phyloP scores from a whole-genome alignment of 2,329 filamentous ascomycete genomes.

The Leptographium flavum region DNA sequence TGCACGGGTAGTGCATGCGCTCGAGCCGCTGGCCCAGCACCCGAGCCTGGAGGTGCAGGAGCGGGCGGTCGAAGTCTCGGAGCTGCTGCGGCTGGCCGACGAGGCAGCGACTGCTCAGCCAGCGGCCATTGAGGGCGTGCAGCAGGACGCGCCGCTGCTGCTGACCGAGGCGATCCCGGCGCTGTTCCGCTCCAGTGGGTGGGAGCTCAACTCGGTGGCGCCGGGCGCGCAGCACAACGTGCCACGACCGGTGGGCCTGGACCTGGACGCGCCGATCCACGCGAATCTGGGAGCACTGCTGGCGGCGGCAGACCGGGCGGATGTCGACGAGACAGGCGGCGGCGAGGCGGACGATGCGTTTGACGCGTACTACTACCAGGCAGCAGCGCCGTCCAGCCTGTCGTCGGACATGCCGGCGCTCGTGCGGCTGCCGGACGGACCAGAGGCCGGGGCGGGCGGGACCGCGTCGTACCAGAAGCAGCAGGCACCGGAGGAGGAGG shows the following conservation, averaged over 20 bases:
- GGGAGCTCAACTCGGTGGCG: constrained; percentile 87
- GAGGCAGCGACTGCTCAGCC: constrained; percentile 64
- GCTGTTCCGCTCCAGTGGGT: constrained; percentile 69
- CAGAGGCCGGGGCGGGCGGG: constrained; percentile 17
- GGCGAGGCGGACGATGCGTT: constrained; percentile 41
- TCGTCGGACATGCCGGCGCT: constrained; percentile 43
- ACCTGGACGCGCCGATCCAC: constrained; percentile 74
- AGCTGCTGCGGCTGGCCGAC: constrained; percentile 72
- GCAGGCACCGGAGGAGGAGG: constrained; percentile 41
- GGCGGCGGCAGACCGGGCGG: constrained; percentile 31
- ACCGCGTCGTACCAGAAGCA: constrained; percentile 19
- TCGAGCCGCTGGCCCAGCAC: constrained; percentile 67
- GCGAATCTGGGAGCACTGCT: constrained; percentile 55
- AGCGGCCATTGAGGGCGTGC: constrained; percentile 33
- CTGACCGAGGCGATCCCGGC: constrained; percentile 84
- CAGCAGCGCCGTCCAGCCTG: constrained; percentile 34
- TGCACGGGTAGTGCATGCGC: constrained; percentile 65
- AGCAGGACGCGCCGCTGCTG: constrained; percentile 62
- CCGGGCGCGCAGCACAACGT: constrained; percentile 72
- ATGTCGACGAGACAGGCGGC: constrained; percentile 23
- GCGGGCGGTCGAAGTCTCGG: constrained; percentile 79
- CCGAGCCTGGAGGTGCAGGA: constrained; percentile 91
- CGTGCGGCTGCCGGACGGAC: constrained; percentile 30
- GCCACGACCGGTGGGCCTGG: constrained; percentile 58
- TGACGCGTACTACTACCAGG: constrained; percentile 49